Base-by-base conservation (phyloP, 129 eudicot genomes). In the Flaveria sonorensis region DNA sequence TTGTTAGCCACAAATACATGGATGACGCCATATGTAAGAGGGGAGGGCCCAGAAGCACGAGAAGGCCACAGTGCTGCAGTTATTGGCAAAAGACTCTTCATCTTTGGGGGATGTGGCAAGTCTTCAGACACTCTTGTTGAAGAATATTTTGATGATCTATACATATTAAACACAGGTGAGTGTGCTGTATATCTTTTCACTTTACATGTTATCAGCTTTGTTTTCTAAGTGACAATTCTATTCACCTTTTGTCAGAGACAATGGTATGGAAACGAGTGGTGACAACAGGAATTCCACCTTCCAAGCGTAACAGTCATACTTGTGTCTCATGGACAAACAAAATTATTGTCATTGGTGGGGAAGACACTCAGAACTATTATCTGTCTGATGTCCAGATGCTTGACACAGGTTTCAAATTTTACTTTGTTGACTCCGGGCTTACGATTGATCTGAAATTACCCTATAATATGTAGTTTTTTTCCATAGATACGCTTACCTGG, bases 41-140 rank as follows among this genome's bases (percentile, higher is more conserved):
- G 99, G 24, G 89, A 95, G 40, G 96, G 87, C 2, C 99, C 99
- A 6, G 90, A 89, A 68, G 88, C 99, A 39, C 85, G 99, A 73
- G 99, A 95, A 89, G 99, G 99, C 30, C 99, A 95, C 80, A 91
- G 96, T 83, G 99, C 99, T 52, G 96, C 97, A 18, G 88, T 95
- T 69, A 84, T 89, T 60, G 99, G 99, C 63, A 89, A 89, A 87
- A 75, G 96, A 70, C 90, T 95, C 59, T 95, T 95, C 85, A 87
- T 95, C 39, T 95, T 95, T 87, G 99, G 99, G 62, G 99, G 99
- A 59, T 91, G 92, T 42, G 99, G 96, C 55, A 95, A 91, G 80
- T 91, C 90, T 70, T 83, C 76, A 9, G 79, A 78, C 48, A 73
- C 82, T 77, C 79, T 80, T 7, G 75, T 82, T 64, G 97, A 95